These are phyloP conservation scores for Coffea canephora DNA, from an alignment of 257 asterid genomes.

Conservation along the genomic window DNA sequence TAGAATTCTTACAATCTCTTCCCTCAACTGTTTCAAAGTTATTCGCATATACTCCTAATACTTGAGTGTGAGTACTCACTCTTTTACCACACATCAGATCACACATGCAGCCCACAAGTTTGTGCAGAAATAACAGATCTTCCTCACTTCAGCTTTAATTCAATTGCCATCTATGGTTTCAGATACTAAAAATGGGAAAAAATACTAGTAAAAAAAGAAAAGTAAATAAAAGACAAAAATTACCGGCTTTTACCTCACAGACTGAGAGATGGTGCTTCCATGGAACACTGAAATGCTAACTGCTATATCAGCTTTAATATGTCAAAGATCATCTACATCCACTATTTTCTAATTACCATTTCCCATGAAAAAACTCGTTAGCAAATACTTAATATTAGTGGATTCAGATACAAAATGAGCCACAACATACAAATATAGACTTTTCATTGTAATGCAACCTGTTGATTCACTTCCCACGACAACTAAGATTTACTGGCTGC, in stretches of 20 bases:
- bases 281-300: neutral
- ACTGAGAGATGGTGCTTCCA: neutral
- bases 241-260: neutral
- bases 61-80: too few relatives aligned
- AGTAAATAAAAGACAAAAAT: too few relatives aligned
- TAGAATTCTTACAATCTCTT: too few relatives aligned
- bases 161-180: too few relatives aligned
- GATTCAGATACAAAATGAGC: too few relatives aligned
- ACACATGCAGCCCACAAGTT: neutral
- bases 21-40: too few relatives aligned
- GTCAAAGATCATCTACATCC: neutral
- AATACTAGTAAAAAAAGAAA: too few relatives aligned
- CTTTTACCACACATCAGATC: neutral
- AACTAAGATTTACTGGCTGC: neutral
- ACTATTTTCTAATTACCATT: neutral
- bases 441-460: neutral
- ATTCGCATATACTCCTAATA: too few relatives aligned
- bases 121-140: neutral
- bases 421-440: neutral
- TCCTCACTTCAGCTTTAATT: neutral
- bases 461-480: neutral
- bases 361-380: too few relatives aligned
- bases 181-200: too few relatives aligned
- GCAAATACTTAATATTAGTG: too few relatives aligned
- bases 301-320: neutral